Base-by-base conservation (phyloP, 164 flowering plant genomes). In the Stephania cephalantha region DNA sequence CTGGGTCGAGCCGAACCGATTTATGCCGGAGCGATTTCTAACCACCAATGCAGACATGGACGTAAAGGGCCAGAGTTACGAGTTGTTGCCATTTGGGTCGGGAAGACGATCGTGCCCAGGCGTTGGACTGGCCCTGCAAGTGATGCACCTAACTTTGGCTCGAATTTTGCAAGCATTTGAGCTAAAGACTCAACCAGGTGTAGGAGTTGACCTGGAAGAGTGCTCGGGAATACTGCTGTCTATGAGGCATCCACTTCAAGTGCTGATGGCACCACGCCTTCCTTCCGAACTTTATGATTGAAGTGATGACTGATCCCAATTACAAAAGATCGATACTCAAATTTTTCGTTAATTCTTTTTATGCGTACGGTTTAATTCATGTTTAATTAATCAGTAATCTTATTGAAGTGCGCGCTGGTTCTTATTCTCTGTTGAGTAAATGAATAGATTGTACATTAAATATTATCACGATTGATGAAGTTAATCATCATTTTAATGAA, bases 141-240 rank as follows among this genome's bases (percentile, higher is more conserved):
- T 70, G 13, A 9, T 70, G 58, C 30, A 18, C 52, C 52, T 70
- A 0, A 70, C 72, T 7, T 5, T 70, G 9, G 72, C 72, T 20
- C 72, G 72, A 15, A 42, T 70, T 9, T 17, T 70, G 9, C 72
- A 70, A 42, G 72, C 52, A 6, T 71, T 71, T 48, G 73, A 71
- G 42, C 12, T 71, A 4, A 50, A 48, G 9, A 71, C 73, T 12
- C 63, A 10, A 7, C 11, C 44, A 1, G 29, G 7, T n/a, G 35
- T 10, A 15, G 44, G 61, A 1, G n/a, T 71, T 50, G 73, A 71
- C 48, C n/a, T 71, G 61, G 55, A 50, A 50, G 55, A 50, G 55
- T 10, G 55, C 12, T 50, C 55, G 4, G 55, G 55, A 9, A 50
- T 50, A 7, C 9, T 50, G 55, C 55, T 50, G 4, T 50, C 55